Evolutionary conservation across 2,329 filamentous ascomycete species (phyloP).

Genomic region (Epichloe sylvatica): DNA sequence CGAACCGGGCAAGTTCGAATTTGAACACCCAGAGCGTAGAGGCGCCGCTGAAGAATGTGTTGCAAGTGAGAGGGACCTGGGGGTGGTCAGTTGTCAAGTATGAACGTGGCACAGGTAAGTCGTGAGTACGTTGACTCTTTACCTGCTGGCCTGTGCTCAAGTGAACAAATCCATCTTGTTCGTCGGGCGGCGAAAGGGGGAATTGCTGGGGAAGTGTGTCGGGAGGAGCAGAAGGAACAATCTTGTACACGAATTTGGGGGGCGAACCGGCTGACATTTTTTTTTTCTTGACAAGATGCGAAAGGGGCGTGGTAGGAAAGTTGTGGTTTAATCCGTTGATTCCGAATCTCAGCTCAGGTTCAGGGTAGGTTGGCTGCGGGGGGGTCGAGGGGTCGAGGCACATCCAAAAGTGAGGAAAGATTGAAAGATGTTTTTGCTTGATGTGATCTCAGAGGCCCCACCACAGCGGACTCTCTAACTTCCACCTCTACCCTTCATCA

Average conservation of each 20-base stretch:
- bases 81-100: neutral
- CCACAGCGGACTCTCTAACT: neutral
- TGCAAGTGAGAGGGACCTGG: conserved; percentile 31
- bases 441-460: neutral
- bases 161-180: conserved; percentile 47
- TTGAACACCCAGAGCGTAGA: conserved; percentile 37
- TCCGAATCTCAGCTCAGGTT: neutral
- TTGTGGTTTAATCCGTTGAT: neutral
- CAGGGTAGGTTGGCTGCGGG: neutral
- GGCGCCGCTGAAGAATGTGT: conserved; percentile 28
- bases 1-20: conserved; percentile 33
- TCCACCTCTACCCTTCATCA: too few relatives aligned
- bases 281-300: neutral
- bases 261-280: conserved; percentile 11
- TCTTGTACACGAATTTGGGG: conserved; percentile 42
- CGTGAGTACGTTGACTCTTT: conserved; percentile 4
- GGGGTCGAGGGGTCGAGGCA: neutral
- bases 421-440: too few relatives aligned
- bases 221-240: conserved; percentile 38
- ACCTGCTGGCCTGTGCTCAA: conserved; percentile 44
- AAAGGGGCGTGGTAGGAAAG: neutral
- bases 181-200: conserved; percentile 45
- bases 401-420: neutral
- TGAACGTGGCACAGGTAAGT: too few relatives aligned
- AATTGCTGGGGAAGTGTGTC: conserved; percentile 38